A percentile compares a stretch with the other conserved stretches of the same genome.
Conservation (phyloP, 2,329 filamentous ascomycete species). For the Botrytis medusae region DNA sequence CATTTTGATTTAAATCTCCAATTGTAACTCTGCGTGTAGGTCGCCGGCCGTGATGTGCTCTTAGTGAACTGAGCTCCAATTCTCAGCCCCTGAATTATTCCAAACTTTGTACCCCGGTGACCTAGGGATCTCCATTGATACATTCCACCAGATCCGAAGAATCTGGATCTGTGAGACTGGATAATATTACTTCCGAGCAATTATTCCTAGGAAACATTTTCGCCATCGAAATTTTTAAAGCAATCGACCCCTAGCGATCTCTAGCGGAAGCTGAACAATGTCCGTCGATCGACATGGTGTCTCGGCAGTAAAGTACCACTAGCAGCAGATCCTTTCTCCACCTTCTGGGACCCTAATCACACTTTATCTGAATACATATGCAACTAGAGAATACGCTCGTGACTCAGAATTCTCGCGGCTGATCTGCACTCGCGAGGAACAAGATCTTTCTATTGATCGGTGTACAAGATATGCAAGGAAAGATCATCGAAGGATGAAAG, state of each 20-base stretch:
- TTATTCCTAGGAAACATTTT: neutral
- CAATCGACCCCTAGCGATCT: conserved; percentile 3
- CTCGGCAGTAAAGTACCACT: neutral
- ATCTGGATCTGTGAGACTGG: neutral
- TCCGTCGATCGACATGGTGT: neutral
- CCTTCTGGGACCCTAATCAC: neutral
- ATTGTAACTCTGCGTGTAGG: neutral
- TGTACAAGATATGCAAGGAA: conserved; percentile 1
- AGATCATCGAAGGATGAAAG: conserved; percentile 7
- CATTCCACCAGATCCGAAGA: conserved; percentile 7
- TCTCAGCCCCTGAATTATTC: conserved; percentile 3
- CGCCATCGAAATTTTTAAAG: neutral
- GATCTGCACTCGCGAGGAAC: conserved; percentile 5
- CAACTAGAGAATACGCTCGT: conserved; percentile 8
- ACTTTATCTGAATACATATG: conserved; percentile 4
- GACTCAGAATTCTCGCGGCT: neutral
- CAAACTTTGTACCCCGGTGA: neutral
- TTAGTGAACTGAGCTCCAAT: neutral
- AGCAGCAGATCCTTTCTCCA: conserved; percentile 4
- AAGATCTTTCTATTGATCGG: neutral
- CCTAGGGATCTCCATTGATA: neutral
- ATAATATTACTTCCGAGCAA: neutral
- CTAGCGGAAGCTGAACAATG: neutral
- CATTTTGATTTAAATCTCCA: neutral
- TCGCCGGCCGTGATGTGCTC: neutral